These are phyloP conservation scores for Phascolomyces articulosus DNA, from an alignment of 371 early-diverging fungal species.

Conservation along the genomic window DNA sequence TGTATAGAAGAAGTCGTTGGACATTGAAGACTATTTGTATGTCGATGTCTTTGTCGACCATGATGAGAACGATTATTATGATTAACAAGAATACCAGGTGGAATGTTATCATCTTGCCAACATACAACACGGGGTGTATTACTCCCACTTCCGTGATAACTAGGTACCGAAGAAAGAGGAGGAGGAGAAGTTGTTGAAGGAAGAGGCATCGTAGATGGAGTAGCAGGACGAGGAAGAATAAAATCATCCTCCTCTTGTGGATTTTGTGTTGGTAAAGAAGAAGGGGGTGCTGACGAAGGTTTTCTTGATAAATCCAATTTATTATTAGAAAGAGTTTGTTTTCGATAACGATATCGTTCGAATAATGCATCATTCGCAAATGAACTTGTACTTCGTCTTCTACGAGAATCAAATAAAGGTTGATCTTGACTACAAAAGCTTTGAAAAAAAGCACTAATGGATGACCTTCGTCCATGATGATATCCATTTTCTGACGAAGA, in stretches of 20 bases:
- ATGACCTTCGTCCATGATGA: slow-evolving; percentile 1
- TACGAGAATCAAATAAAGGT: not conserved
- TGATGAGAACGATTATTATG: not conserved
- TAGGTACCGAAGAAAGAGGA: too few species aligned
- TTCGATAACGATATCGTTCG: slow-evolving; percentile 18
- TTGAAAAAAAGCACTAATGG: slow-evolving; percentile 9
- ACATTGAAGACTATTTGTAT: slow-evolving; percentile 8
- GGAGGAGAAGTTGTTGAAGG: not conserved
- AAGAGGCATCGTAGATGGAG: not conserved
- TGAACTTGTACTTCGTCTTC: slow-evolving; percentile 4
- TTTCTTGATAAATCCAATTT: not conserved
- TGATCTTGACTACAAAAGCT: not conserved
- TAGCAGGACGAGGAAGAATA: too few species aligned
- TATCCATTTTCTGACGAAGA: not conserved
- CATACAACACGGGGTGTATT: slow-evolving; percentile 13
- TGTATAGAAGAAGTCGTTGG: not conserved
- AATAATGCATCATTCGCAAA: slow-evolving; percentile 19
- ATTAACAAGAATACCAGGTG: slow-evolving; percentile 11
- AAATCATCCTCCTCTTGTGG: too few species aligned
- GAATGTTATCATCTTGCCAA: slow-evolving; percentile 4
- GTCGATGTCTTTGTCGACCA: not conserved
- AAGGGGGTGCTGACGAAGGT: not conserved
- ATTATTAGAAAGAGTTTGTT: not conserved
- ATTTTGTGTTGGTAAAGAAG: not conserved
- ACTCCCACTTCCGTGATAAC: not conserved